phyloP scores from a whole-genome alignment of 495 filamentous ascomycete genomes.

The Neurospora sp. region DNA sequence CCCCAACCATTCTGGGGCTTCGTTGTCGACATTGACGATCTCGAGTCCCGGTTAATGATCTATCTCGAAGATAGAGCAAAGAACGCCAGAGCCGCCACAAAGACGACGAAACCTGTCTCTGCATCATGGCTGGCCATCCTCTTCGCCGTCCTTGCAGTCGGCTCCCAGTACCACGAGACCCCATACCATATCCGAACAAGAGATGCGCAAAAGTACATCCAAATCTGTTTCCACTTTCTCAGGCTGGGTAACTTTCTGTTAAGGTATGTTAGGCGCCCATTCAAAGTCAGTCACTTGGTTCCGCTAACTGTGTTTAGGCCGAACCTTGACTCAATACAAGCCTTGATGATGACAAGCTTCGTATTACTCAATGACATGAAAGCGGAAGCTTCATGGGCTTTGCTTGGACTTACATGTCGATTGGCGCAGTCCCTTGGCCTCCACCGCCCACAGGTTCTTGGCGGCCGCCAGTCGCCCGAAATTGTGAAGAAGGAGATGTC shows the following conservation, averaged over 20 bases:
- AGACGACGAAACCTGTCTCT: conserved; percentile 45
- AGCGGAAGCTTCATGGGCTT: conserved; percentile 47
- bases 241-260: conserved; percentile 43
- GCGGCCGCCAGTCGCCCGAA: conserved; percentile 26
- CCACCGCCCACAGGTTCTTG: conserved; percentile 33
- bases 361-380: conserved; percentile 51
- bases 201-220: conserved; percentile 45
- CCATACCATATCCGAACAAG: conserved; percentile 44
- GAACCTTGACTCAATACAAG: conserved; percentile 48
- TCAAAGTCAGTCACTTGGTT: neutral
- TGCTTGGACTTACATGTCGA: conserved; percentile 44
- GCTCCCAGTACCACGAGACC: conserved; percentile 69
- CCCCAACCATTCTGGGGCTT: conserved; percentile 73
- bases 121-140: conserved; percentile 62
- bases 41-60: conserved; percentile 55
- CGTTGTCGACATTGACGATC: conserved; percentile 54
- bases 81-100: conserved; percentile 37
- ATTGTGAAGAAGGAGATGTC: conserved; percentile 32
- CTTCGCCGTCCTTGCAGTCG: conserved; percentile 71
- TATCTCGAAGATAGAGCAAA: conserved; percentile 58
- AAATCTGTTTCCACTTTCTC: conserved; percentile 48
- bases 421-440: conserved; percentile 46
- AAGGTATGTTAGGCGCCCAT: conserved; percentile 18
- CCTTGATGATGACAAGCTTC: conserved; percentile 43
- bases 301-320: conserved; percentile 25